phyloP scores from a whole-genome alignment of 2,329 filamentous ascomycete genomes.

The Calonectria hongkongensis region DNA sequence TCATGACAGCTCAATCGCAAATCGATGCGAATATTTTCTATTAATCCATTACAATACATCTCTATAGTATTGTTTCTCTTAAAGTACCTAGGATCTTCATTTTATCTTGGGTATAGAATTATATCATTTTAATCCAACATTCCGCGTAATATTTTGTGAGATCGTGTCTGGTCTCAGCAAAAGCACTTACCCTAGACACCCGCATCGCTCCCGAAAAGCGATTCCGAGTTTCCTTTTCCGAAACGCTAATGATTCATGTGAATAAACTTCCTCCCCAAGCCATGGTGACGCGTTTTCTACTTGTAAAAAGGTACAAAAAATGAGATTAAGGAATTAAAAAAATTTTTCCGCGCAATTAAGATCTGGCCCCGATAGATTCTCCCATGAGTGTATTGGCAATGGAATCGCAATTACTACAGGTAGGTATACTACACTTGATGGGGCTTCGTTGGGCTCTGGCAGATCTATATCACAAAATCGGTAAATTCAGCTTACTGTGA shows the following conservation, averaged over 20 bases:
- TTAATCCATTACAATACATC: too few relatives aligned
- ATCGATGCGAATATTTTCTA: background rate
- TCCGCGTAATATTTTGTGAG: background rate
- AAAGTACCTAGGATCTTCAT: too few relatives aligned
- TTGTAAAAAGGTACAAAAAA: background rate
- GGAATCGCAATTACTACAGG: too few relatives aligned
- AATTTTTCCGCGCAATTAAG: background rate
- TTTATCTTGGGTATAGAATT: too few relatives aligned
- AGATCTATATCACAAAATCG: too few relatives aligned
- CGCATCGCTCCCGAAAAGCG: background rate
- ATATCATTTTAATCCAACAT: background rate
- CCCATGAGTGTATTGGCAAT: too few relatives aligned
- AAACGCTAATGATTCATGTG: background rate
- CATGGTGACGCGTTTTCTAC: background rate
- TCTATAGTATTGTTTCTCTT: too few relatives aligned
- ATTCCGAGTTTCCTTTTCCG: background rate
- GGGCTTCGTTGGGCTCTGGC: too few relatives aligned
- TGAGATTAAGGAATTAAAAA: background rate
- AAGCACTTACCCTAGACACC: background rate
- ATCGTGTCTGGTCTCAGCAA: background rate
- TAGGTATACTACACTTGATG: too few relatives aligned
- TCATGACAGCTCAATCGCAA: background rate
- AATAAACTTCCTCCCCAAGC: background rate
- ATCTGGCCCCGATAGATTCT: background rate
- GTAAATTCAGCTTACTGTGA: too few relatives aligned